Percentiles rank a stretch among this genome's conserved stretches.
Evolutionary conservation across 108 stramenopile genomes (phyloP).

Genomic region (Schizochytrium sp.): DNA sequence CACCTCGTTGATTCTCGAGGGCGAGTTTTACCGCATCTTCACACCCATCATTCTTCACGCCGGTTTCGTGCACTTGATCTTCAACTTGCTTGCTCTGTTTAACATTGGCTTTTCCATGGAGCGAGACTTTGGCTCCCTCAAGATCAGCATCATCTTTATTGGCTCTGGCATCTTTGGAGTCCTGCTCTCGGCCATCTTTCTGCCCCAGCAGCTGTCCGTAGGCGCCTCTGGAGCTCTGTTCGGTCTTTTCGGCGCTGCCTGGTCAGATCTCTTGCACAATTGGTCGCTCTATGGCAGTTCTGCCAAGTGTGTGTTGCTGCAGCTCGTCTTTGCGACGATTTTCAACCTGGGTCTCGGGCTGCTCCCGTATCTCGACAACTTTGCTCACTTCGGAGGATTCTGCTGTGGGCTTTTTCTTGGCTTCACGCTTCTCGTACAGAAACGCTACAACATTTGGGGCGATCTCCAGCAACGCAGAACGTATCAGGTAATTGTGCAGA

Average conservation of each 20-base stretch:
- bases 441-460: not conserved
- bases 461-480: not conserved
- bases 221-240: constrained; percentile 89
- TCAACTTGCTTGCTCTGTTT: constrained; percentile 77
- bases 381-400: constrained; percentile 73
- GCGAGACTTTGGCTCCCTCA: constrained; percentile 64
- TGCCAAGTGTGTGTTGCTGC: constrained; percentile 41
- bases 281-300: constrained; percentile 64
- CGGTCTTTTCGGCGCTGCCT: constrained; percentile 71
- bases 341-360: constrained; percentile 43
- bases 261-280: constrained; percentile 77
- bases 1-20: constrained; percentile 66
- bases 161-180: constrained; percentile 74
- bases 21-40: constrained; percentile 73
- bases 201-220: constrained; percentile 77
- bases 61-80: constrained; percentile 79
- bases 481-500: not conserved
- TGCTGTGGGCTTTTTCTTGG: constrained; percentile 50
- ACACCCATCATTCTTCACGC: constrained; percentile 86
- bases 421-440: not conserved
- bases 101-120: constrained; percentile 82
- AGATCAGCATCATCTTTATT: constrained; percentile 61
- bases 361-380: constrained; percentile 63
- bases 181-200: constrained; percentile 72
- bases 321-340: constrained; percentile 64